phyloP scores from a whole-genome alignment of 2,329 filamentous ascomycete species.

The Fusarium sp. region DNA sequence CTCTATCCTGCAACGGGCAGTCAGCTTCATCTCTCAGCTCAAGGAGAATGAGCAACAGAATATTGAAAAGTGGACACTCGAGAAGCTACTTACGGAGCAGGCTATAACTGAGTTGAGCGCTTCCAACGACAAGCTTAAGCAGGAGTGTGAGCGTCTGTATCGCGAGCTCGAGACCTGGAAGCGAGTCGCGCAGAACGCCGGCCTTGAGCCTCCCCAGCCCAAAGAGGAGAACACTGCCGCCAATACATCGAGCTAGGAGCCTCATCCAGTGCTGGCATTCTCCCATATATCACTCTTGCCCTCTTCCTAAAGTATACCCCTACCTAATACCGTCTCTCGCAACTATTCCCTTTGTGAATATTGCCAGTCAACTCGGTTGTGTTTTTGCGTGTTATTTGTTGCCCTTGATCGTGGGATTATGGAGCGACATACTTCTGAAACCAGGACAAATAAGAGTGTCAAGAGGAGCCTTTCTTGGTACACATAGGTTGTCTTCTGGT shows the following conservation, averaged over 20 bases:
- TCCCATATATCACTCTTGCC: constrained; percentile 1
- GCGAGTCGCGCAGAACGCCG: constrained; percentile 71
- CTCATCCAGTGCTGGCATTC: constrained; percentile 26
- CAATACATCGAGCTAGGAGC: constrained; percentile 46
- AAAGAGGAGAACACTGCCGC: constrained; percentile 49
- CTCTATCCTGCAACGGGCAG: constrained; percentile 91
- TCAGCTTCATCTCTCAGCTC: constrained; percentile 92
- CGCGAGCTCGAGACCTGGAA: constrained; percentile 84
- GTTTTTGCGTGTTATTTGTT: constrained; percentile 17
- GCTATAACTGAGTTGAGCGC: constrained; percentile 88
- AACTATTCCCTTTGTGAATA: background rate
- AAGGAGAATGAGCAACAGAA: constrained; percentile 95
- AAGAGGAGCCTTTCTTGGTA: constrained; percentile 15
- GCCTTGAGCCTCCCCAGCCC: constrained; percentile 59
- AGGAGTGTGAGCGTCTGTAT: constrained; percentile 81
- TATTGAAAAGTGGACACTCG: constrained; percentile 92
- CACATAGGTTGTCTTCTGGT: constrained; percentile 27
- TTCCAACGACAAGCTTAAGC: constrained; percentile 88
- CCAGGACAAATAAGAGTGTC: constrained; percentile 10
- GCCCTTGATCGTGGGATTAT: background rate
- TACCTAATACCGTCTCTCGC: constrained; percentile 23
- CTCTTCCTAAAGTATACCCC: constrained; percentile 42
- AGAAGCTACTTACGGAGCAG: constrained; percentile 90
- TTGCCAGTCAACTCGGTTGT: constrained; percentile 14
- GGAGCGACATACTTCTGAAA: constrained; percentile 16